Percentiles rank a stretch among this genome's conserved stretches.
phyloP scores from a whole-genome alignment of 768 basidiomycete genomes.

The Tricholoma bakamatsutake region DNA sequence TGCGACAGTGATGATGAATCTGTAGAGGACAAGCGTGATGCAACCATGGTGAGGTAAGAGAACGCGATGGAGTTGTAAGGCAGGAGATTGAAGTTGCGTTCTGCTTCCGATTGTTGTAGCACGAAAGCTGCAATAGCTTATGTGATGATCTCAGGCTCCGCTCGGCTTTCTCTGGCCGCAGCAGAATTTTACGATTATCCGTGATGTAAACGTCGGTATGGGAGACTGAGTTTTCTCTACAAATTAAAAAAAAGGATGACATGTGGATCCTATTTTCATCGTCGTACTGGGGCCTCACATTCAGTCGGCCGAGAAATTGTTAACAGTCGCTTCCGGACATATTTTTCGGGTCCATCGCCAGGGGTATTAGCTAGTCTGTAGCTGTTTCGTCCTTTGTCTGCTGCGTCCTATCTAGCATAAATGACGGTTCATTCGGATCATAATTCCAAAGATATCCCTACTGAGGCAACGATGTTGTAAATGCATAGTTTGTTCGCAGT shows the following conservation, averaged over 20 bases:
- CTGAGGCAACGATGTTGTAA: too few relatives aligned
- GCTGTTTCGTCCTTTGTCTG: not conserved
- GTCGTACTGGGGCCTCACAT: not conserved
- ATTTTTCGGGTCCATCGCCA: not conserved
- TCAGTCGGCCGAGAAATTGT: not conserved
- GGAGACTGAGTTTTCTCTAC: conserved; percentile 14
- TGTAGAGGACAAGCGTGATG: not conserved
- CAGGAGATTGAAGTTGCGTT: not conserved
- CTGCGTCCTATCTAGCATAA: not conserved
- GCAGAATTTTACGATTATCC: conserved; percentile 16
- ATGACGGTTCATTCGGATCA: too few relatives aligned
- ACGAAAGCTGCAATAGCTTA: conserved; percentile 24
- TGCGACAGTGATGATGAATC: conserved; percentile 15
- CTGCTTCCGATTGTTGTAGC: conserved; percentile 14
- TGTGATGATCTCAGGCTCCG: conserved; percentile 26
- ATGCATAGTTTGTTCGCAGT: too few relatives aligned
- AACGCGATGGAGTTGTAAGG: not conserved
- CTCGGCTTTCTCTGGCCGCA: conserved; percentile 15
- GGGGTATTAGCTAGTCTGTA: not conserved
- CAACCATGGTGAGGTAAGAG: not conserved
- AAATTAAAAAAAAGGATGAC: conserved; percentile 3
- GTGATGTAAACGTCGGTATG: conserved; percentile 20
- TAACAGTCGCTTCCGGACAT: not conserved
- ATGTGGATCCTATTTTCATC: not conserved
- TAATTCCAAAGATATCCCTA: too few relatives aligned